These are phyloP conservation scores for Babjeviella inositovora DNA, from an alignment of 805 yeast genomes.

Conservation along the genomic window DNA sequence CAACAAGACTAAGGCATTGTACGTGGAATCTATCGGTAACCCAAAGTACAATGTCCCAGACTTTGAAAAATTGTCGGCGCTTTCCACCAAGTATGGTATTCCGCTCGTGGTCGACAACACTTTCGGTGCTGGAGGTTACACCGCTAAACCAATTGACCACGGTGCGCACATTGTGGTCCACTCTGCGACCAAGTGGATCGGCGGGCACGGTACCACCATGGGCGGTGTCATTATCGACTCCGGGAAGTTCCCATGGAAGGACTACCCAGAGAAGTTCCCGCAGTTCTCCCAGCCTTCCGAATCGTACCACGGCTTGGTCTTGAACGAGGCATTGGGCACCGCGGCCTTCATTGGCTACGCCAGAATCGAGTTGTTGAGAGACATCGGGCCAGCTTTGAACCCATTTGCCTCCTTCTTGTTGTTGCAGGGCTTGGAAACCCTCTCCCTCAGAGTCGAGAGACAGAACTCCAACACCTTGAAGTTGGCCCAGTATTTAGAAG, in stretches of 20 bases:
- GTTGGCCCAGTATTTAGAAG: constrained; percentile 65
- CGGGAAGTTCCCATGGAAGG: constrained; percentile 85
- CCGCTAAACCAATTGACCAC: constrained; percentile 67
- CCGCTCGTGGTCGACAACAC: constrained; percentile 94
- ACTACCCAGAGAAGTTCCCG: constrained; percentile 78
- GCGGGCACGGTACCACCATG: constrained; percentile 92
- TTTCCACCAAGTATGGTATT: constrained; percentile 77
- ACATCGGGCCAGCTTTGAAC: constrained; percentile 76
- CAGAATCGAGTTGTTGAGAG: constrained; percentile 78
- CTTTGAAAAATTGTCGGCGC: constrained; percentile 55
- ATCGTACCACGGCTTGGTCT: constrained; percentile 82
- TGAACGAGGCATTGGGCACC: constrained; percentile 70
- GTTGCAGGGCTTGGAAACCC: constrained; percentile 86
- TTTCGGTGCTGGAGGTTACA: constrained; percentile 91
- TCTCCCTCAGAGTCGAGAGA: constrained; percentile 87
- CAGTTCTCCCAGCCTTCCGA: constrained; percentile 84
- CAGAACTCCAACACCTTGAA: constrained; percentile 71
- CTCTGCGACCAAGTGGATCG: constrained; percentile 96
- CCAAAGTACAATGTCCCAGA: constrained; percentile 90
- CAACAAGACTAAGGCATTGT: constrained; percentile 77
- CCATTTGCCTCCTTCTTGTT: constrained; percentile 83
- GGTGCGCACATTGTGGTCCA: constrained; percentile 90
- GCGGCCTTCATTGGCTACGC: constrained; percentile 67
- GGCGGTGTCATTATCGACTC: constrained; percentile 86
- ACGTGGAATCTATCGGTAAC: constrained; percentile 82